A percentile compares a stretch with the other conserved stretches of the same genome.
Conservation (phyloP, 225 moss, liverwort and hornwort species). For the Rhytidiadelphus loreus region DNA sequence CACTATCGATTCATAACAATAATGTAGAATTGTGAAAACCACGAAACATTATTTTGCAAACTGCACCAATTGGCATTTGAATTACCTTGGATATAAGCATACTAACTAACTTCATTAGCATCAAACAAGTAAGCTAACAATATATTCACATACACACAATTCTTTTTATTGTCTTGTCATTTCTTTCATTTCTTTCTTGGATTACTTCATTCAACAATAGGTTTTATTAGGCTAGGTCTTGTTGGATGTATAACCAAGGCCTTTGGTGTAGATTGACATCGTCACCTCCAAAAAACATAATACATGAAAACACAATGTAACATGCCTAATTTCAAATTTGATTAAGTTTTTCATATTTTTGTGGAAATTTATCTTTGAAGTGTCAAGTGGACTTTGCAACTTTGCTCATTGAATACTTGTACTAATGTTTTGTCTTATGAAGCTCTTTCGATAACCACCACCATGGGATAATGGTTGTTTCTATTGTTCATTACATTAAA, state of each 20-base stretch:
- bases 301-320: neutral
- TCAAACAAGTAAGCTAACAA: neutral
- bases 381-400: neutral
- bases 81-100: too few species aligned
- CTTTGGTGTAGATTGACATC: neutral
- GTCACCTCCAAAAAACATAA: neutral
- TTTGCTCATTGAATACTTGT: neutral
- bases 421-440: neutral
- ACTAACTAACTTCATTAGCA: neutral
- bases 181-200: neutral
- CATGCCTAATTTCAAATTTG: neutral
- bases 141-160: too few species aligned
- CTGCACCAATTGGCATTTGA: neutral
- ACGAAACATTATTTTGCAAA: neutral
- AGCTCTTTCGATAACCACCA: neutral
- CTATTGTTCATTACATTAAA: accelerated
- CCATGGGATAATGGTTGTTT: neutral
- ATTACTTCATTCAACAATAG: neutral
- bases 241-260: neutral
- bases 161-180: neutral
- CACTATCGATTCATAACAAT: neutral
- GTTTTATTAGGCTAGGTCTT: neutral
- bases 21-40: neutral
- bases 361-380: neutral
- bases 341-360: neutral